Evolutionary conservation across 2,329 filamentous ascomycete genomes (phyloP), one percentile per base, ranked within the genome.

Genomic region (Cryphonectria parasitica): DNA sequence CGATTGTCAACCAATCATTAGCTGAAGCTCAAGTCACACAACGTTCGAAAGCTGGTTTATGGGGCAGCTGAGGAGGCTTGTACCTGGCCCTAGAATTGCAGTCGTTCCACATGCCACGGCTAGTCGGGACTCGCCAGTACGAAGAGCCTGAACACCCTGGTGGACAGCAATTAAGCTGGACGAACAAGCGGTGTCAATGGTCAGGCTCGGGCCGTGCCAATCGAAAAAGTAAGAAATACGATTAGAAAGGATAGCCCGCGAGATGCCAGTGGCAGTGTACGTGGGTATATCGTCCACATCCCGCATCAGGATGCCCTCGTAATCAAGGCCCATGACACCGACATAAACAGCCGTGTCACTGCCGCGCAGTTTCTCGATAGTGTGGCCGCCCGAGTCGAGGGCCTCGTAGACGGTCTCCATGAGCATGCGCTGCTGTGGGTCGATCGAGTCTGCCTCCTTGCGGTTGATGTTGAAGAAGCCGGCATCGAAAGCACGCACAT

Each of bases 101-200:
- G 45, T 81, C 0, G 77, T 75, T 4, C 80, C 80, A 0, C 77
- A 77, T 4, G 78, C 79, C 60, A 80, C 75, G 8, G 81, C 80
- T 66, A 78, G 73, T 1, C 67, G 60, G 8, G 75, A 77, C 28
- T 80, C 77, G 1, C 77, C 77, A 1, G 74, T 72, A 1, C 78
- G 76, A 2, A 84, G 71, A 54, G 72, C 75, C 65, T 81, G 74
- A 17, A 80, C 76, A 0, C 78, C 83, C 61, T 79, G 74, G 67
- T 85, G 80, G 0, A 85, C 71, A 0, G 81, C 81, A 0, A 81
- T 75, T 2, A 84, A 71, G 36, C 77, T 79, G 13, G 79, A 78
- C 0, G 82, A 83, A 69, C 83, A 85, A 0, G 80, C 83, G 0
- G 83, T 84, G 63, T 85, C 82, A 0, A 84, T 74, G 0, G 81